A percentile compares a stretch with the other conserved stretches of the same genome.
Conservation (phyloP, 1,284 basidiomycete species). For the Baeospora myosura region DNA sequence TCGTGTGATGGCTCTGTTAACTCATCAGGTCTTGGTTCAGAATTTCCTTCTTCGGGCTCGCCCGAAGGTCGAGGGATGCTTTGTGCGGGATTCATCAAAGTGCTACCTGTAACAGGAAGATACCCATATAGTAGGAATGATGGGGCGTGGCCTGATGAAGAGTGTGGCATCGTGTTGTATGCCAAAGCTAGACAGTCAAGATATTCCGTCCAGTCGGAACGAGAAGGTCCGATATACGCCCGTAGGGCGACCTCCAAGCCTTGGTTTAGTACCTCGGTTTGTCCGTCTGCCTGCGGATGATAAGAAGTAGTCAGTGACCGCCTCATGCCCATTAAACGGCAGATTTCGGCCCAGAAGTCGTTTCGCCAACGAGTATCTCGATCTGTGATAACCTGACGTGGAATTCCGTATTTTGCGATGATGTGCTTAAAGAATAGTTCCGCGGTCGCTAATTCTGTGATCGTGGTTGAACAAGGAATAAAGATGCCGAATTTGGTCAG, state of each 20-base stretch:
- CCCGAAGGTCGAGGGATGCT: not conserved
- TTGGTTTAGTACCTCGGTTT: conserved; percentile 25
- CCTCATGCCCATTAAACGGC: conserved; percentile 18
- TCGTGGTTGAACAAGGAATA: conserved; percentile 19
- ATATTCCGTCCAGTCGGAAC: conserved; percentile 12
- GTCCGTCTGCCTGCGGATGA: conserved; percentile 26
- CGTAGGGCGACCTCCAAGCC: conserved; percentile 22
- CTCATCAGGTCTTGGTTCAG: no score
- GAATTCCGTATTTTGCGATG: conserved; percentile 21
- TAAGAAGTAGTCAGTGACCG: conserved; percentile 20
- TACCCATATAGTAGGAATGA: conserved; percentile 19
- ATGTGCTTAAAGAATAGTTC: conserved; percentile 19
- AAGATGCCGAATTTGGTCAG: conserved; percentile 20
- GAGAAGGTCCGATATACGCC: conserved; percentile 13
- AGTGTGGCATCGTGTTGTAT: conserved; percentile 18
- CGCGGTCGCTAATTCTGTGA: conserved; percentile 21
- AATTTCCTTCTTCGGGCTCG: not conserved
- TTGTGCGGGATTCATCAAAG: conserved; percentile 2
- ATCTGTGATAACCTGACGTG: conserved; percentile 6
- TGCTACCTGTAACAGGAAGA: conserved; percentile 13
- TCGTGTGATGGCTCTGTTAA: no score
- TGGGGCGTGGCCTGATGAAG: conserved; percentile 16
- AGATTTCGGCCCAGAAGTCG: conserved; percentile 15
- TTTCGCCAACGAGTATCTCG: not conserved
- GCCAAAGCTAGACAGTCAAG: conserved; percentile 15